Conservation (phyloP, 2,329 filamentous ascomycete species). For the Blastomyces percursus region DNA sequence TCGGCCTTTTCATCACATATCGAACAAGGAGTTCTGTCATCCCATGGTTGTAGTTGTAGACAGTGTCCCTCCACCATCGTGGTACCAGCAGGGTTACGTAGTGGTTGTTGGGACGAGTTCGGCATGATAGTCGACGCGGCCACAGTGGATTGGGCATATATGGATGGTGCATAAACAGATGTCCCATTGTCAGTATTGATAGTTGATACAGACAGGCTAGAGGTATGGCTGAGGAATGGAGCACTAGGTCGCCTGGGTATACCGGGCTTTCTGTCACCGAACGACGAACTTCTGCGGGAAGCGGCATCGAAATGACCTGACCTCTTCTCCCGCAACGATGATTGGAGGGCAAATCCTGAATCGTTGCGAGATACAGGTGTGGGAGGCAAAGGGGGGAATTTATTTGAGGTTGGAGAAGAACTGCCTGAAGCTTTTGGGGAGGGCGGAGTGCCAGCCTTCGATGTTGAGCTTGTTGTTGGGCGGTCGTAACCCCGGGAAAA, state of each 20-base stretch:
- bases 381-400: constrained; percentile 63
- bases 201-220: constrained; percentile 35
- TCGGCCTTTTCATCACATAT: constrained; percentile 49
- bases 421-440: constrained; percentile 38
- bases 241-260: constrained; percentile 51
- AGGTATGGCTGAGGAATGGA: constrained; percentile 58
- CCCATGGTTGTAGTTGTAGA: constrained; percentile 34
- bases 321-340: constrained; percentile 82
- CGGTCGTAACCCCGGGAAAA: constrained; percentile 48
- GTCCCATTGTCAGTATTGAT: constrained; percentile 28
- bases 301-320: constrained; percentile 80
- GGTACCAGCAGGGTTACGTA: constrained; percentile 19
- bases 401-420: constrained; percentile 61
- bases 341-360: constrained; percentile 76
- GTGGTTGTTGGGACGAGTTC: constrained; percentile 25
- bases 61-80: constrained; percentile 39
- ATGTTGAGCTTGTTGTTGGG: constrained; percentile 59
- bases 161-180: constrained; percentile 36
- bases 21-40: constrained; percentile 36
- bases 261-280: constrained; percentile 58
- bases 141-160: constrained; percentile 41
- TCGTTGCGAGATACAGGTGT: constrained; percentile 82
- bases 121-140: constrained; percentile 42
- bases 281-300: constrained; percentile 86
- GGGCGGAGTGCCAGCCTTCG: constrained; percentile 43